Conservation (phyloP, 2,329 filamentous ascomycete species). For the Fusarium siculi region DNA sequence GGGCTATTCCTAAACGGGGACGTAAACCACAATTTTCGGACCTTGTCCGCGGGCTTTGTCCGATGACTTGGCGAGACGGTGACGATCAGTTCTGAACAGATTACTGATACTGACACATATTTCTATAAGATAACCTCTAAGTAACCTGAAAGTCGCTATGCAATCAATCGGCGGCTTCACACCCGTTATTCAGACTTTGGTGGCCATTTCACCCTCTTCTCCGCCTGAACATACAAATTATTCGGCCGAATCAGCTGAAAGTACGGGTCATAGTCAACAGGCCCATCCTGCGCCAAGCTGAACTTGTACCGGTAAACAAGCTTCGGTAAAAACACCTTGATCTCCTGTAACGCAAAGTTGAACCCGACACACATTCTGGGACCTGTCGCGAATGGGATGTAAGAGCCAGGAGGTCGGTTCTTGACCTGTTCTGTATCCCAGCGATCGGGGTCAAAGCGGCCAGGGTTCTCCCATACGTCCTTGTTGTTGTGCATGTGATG, state of each 20-base stretch:
- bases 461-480: conserved; percentile 66
- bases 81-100: too few species aligned
- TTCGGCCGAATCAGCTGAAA: conserved; percentile 67
- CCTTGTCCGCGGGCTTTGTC: too few species aligned
- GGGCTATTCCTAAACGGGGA: too few species aligned
- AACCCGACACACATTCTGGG: conserved; percentile 70
- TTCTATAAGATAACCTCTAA: too few species aligned
- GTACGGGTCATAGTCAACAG: conserved; percentile 67
- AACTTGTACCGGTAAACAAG: conserved; percentile 69
- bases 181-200: neutral
- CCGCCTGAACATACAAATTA: conserved; percentile 63
- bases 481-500: conserved; percentile 65
- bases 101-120: too few species aligned
- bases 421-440: conserved; percentile 67
- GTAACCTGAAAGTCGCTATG: too few species aligned
- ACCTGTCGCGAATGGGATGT: conserved; percentile 68
- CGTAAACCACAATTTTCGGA: too few species aligned
- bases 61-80: too few species aligned
- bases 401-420: conserved; percentile 60
- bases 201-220: conserved; percentile 44
- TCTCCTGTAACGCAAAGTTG: conserved; percentile 70
- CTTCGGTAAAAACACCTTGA: conserved; percentile 68
- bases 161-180: too few species aligned
- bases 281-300: conserved; percentile 56
- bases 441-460: conserved; percentile 67